A percentile compares a stretch with the other conserved stretches of the same genome.
Evolutionary conservation across 805 yeast genomes (phyloP).

Genomic region (Limtongia smithiae): DNA sequence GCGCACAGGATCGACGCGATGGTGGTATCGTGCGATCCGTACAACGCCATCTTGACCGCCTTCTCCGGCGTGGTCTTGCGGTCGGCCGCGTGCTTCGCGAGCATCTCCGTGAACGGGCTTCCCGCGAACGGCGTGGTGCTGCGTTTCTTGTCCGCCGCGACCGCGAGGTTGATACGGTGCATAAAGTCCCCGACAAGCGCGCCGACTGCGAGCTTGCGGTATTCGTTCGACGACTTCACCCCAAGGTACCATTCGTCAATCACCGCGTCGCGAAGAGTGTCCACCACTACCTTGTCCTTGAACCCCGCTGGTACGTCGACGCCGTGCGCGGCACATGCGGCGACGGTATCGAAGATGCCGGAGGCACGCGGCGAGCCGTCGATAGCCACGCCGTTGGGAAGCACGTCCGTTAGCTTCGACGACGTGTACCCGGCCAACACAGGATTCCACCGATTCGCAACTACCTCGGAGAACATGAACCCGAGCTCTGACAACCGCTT

Average conservation of each 20-base stretch:
- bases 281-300: slow-evolving; percentile 9
- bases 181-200: slow-evolving; percentile 27
- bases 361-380: slow-evolving; percentile 30
- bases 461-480: slow-evolving; percentile 27
- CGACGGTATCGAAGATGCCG: slow-evolving; percentile 27
- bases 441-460: slow-evolving; percentile 27
- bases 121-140: background rate
- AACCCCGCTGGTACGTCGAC: slow-evolving; percentile 22
- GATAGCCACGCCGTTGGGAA: slow-evolving; percentile 27
- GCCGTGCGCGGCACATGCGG: slow-evolving; percentile 23
- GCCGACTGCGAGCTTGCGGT: slow-evolving; percentile 28
- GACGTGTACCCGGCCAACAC: slow-evolving; percentile 23
- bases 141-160: slow-evolving; percentile 9
- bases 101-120: background rate
- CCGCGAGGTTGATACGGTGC: slow-evolving; percentile 22
- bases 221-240: slow-evolving; percentile 21
- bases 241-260: slow-evolving; percentile 30
- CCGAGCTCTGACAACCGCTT: slow-evolving; percentile 25
- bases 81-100: background rate
- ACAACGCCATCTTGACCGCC: slow-evolving; percentile 23
- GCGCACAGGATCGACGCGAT: slow-evolving; percentile 28
- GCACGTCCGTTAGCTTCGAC: slow-evolving; percentile 19
- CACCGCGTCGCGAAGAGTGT: slow-evolving; percentile 16
- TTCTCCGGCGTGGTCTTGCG: background rate
- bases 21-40: slow-evolving; percentile 31